Evolutionary conservation across 306 rosid species (phyloP).

Genomic region (Cicer yamashitae): DNA sequence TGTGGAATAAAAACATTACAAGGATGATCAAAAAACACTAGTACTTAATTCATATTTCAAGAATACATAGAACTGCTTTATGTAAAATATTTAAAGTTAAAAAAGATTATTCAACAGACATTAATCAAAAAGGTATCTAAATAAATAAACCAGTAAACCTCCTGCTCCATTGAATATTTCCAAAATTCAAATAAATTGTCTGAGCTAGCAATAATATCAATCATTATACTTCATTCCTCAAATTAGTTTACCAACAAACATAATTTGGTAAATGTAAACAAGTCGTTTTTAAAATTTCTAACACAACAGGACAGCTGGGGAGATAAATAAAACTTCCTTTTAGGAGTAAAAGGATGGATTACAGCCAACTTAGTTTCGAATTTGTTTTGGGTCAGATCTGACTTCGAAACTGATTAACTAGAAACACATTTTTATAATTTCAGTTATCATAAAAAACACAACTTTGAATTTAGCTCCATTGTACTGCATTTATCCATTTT

Average conservation of each 20-base stretch:
- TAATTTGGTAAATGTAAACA: constrained; percentile 22
- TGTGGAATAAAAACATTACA: constrained; percentile 38
- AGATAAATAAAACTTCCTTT: background rate
- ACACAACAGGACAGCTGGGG: constrained; percentile 21
- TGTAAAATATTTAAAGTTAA: constrained; percentile 29
- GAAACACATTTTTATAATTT: background rate
- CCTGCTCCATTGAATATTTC: background rate
- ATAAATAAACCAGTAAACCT: background rate
- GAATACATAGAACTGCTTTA: constrained; percentile 15
- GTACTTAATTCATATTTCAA: constrained; percentile 27
- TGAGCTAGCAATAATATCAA: constrained; percentile 36
- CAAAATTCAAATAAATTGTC: constrained; percentile 16
- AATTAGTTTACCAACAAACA: constrained; percentile 18
- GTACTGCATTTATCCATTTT: constrained; percentile 3
- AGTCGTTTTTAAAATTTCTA: constrained; percentile 9
- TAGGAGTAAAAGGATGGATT: background rate
- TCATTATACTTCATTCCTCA: constrained; percentile 22
- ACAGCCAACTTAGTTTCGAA: constrained; percentile 6
- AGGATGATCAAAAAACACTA: constrained; percentile 29
- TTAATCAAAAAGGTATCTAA: constrained; percentile 4
- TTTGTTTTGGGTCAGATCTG: background rate
- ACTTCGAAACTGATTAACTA: background rate
- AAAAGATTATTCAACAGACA: constrained; percentile 33
- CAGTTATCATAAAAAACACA: background rate
- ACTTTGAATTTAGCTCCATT: constrained; percentile 2